A percentile compares a stretch with the other conserved stretches of the same genome.
Conservation (phyloP, 352 stramenopile species). For the Pythium guiyangense region DNA sequence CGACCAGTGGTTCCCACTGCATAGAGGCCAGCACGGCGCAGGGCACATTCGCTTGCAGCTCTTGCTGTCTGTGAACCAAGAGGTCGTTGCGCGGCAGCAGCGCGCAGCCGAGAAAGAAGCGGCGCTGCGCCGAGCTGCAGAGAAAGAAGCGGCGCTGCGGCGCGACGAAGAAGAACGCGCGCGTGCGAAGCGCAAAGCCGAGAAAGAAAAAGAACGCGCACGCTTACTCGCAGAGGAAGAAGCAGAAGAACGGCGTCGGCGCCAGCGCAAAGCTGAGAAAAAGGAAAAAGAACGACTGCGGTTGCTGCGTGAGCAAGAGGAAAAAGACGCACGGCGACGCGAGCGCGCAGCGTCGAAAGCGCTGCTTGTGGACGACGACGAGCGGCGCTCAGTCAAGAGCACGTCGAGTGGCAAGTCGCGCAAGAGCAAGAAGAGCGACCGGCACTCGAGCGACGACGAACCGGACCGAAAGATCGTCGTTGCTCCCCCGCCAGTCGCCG, state of each 20-base stretch:
- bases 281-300: constrained; percentile 4
- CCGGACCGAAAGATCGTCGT: background rate
- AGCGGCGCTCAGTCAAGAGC: constrained; percentile 4
- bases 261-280: constrained; percentile 7
- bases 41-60: constrained; percentile 59
- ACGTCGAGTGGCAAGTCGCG: constrained; percentile 1
- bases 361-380: constrained; percentile 7
- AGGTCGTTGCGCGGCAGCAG: constrained; percentile 4
- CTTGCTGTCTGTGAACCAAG: constrained; percentile 23
- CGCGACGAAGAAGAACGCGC: constrained; percentile 5
- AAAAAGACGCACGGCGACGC: constrained; percentile 6
- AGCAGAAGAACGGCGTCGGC: constrained; percentile 6
- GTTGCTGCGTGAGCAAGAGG: background rate
- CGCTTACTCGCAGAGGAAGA: constrained; percentile 4
- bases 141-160: constrained; percentile 4
- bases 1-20: constrained; percentile 58
- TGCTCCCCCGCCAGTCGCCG: too few species aligned
- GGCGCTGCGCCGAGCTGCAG: background rate
- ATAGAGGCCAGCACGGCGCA: constrained; percentile 31
- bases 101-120: constrained; percentile 9
- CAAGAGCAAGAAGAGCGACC: background rate
- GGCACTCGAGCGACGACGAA: background rate
- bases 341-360: background rate
- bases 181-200: constrained; percentile 1
- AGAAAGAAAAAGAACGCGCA: constrained; percentile 9